phyloP scores from a whole-genome alignment of 176 grass and related monocot genomes.

The Cenchrus americanus region DNA sequence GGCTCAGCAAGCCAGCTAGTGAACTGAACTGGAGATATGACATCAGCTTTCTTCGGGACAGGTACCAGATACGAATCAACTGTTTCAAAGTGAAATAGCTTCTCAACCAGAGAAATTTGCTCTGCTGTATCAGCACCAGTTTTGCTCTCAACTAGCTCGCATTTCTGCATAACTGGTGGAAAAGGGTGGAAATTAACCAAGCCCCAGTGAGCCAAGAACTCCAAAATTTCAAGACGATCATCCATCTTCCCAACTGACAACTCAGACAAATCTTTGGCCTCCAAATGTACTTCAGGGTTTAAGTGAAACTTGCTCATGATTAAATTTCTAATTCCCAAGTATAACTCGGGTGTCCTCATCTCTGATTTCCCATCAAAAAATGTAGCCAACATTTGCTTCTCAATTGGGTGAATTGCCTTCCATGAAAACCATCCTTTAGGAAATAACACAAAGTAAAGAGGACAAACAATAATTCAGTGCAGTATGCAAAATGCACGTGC shows the following conservation, averaged over 20 bases:
- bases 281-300: slow-evolving; percentile 67
- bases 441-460: slow-evolving; percentile 15
- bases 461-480: slow-evolving; percentile 3
- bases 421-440: slow-evolving; percentile 84
- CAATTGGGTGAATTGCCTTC: slow-evolving; percentile 71
- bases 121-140: slow-evolving; percentile 27
- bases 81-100: slow-evolving; percentile 82
- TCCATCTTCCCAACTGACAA: slow-evolving; percentile 60
- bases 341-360: slow-evolving; percentile 59
- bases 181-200: slow-evolving; percentile 89
- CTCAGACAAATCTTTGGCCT: slow-evolving; percentile 68
- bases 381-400: slow-evolving; percentile 70
- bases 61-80: slow-evolving; percentile 46
- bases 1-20: slow-evolving; percentile 52
- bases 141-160: slow-evolving; percentile 41
- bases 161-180: slow-evolving; percentile 39
- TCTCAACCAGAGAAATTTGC: slow-evolving; percentile 49
- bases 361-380: slow-evolving; percentile 77
- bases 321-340: slow-evolving; percentile 71
- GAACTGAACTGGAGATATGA: slow-evolving; percentile 27
- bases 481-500: background rate
- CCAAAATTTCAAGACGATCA: slow-evolving; percentile 58
- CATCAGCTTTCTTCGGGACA: slow-evolving; percentile 55
- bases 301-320: slow-evolving; percentile 83
- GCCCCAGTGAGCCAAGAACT: slow-evolving; percentile 82